Evolutionary conservation across 2,329 filamentous ascomycete genomes (phyloP), one percentile per base, ranked within the genome.

Genomic region (Exophiala viscosa): DNA sequence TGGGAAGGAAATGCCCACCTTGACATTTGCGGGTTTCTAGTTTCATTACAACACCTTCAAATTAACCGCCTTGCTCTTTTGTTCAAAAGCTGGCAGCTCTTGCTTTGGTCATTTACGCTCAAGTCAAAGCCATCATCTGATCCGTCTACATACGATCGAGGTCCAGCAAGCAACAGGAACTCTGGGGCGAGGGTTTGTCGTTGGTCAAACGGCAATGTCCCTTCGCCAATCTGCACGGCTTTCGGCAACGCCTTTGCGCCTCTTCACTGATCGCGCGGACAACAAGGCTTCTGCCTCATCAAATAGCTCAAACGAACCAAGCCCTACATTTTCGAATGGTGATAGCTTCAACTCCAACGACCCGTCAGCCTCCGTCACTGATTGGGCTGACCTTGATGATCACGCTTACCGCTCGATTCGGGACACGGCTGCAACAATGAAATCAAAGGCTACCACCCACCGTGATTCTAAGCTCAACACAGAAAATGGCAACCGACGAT

Each of bases 351-450:
- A 40, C 13, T 43, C 45, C 13, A 49, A 43, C 14, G 50, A 48
- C 18, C 11, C 32, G 35, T 32, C 52, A 4, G 51, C 53, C 3
- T 54, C 53, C 28, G 31, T 51, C 33, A 52, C 50, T 39, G 53
- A 59, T 34, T 38, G 46, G 31, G 53, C 50, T 50, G 56, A 54
- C 44, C 54, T 48, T 48, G 45, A 40, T n/a, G 56, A 53, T 36
- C 13, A 23, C 18, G 45, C 23, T 28, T 28, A 28, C 23, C 23
- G 23, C 23, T 28, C 23, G 23, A 28, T 31, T 11, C 38, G 7
- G 38, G 5, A 40, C 13, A 35, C 36, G 36, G 35, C 53, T 14
- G 43, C n/a, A 35, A 47, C 50, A 41, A 39, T 39, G 39, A 44
- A 47, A 46, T 53, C 56, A 47, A 36, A 50, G n/a, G 40, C n/a